These are phyloP conservation scores for Fremontodendron californicum DNA, from an alignment of 345 rosid genomes.

Conservation along the genomic window DNA sequence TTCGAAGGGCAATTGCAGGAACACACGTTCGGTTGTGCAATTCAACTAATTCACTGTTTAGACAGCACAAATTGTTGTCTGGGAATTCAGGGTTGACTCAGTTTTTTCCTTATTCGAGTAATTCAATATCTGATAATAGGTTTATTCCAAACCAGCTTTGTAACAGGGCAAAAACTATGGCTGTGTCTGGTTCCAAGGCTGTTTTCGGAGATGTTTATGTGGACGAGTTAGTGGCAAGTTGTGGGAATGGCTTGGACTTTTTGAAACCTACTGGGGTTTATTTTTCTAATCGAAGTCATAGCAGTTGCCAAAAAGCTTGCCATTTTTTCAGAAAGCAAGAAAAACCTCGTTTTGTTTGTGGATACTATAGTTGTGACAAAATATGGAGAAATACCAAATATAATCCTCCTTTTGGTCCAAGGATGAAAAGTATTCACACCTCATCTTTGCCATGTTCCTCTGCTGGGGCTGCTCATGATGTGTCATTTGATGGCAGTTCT, in stretches of 20 bases:
- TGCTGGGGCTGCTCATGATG: slow-evolving; percentile 56
- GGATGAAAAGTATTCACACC: slow-evolving; percentile 36
- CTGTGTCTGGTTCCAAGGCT: slow-evolving; percentile 64
- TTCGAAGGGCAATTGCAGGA: slow-evolving; percentile 27
- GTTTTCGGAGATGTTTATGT: slow-evolving; percentile 58
- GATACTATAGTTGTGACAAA: slow-evolving; percentile 34
- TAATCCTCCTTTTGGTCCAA: slow-evolving; percentile 27
- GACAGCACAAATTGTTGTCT: slow-evolving; percentile 18
- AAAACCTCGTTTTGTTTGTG: slow-evolving; percentile 34
- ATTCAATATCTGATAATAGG: slow-evolving; percentile 20
- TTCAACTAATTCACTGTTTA: slow-evolving; percentile 16
- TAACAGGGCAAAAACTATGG: slow-evolving; percentile 43
- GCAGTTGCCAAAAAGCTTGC: slow-evolving; percentile 38
- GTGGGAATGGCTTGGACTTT: slow-evolving; percentile 54
- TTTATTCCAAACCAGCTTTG: slow-evolving; percentile 20
- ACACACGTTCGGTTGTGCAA: slow-evolving; percentile 13
- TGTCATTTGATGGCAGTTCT: slow-evolving; percentile 58
- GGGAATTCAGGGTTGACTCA: slow-evolving; percentile 4
- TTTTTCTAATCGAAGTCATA: slow-evolving; percentile 38
- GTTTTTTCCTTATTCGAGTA: slow-evolving; percentile 24
- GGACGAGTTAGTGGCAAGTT: slow-evolving; percentile 54
- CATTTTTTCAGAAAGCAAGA: slow-evolving; percentile 44
- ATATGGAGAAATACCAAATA: slow-evolving; percentile 23
- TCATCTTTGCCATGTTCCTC: slow-evolving; percentile 40
- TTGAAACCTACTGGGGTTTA: slow-evolving; percentile 51